Evolutionary conservation across 2,329 filamentous ascomycete species (phyloP).

Genomic region (Botryotinia convoluta): DNA sequence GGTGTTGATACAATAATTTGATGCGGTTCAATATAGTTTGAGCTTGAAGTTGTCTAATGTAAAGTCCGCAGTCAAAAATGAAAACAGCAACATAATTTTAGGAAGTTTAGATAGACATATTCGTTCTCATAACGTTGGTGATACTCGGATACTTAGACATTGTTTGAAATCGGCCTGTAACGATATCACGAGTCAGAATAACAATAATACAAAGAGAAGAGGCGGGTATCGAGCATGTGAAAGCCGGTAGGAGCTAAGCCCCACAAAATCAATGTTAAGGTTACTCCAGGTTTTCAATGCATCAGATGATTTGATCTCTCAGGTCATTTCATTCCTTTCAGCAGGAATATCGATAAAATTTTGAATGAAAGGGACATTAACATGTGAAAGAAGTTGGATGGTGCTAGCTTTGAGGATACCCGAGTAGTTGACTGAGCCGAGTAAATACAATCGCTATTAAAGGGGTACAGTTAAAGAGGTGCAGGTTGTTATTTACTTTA

Average conservation of each 20-base stretch:
- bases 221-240: slow-evolving; percentile 17
- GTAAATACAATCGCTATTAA: background rate
- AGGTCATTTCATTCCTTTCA: background rate
- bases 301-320: slow-evolving; percentile 19
- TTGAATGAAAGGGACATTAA: background rate
- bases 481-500: background rate
- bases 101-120: background rate
- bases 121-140: background rate
- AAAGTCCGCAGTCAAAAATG: background rate
- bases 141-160: background rate
- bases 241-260: slow-evolving; percentile 15
- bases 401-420: background rate
- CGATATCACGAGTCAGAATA: slow-evolving; percentile 7
- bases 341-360: background rate
- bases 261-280: slow-evolving; percentile 7
- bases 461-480: background rate
- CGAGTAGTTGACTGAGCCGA: background rate
- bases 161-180: background rate
- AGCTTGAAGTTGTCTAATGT: background rate
- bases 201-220: background rate
- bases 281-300: slow-evolving; percentile 15
- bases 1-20: background rate
- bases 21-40: background rate
- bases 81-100: background rate
- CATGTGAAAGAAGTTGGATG: background rate